phyloP scores from a whole-genome alignment of 23 red algal species.

The Gracilaria vermiculophylla region DNA sequence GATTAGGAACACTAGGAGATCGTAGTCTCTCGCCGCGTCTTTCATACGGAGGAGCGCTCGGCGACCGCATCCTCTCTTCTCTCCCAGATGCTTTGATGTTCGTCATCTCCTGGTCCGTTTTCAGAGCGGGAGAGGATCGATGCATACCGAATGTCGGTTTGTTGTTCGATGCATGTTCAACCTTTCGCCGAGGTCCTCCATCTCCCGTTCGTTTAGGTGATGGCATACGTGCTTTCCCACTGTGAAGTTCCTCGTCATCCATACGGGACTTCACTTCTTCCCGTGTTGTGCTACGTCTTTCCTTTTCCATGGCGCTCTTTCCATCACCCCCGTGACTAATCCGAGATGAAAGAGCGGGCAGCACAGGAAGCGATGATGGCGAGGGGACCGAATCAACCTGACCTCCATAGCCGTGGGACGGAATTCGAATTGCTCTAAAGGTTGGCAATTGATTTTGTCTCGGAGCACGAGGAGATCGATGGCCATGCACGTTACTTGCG shows the following conservation, averaged over 20 bases:
- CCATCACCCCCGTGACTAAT: background rate
- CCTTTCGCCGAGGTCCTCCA: background rate
- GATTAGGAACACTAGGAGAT: background rate
- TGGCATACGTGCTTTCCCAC: background rate
- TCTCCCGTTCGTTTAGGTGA: background rate
- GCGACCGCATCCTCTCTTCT: slow-evolving; percentile 15
- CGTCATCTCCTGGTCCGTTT: background rate
- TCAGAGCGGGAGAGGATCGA: slow-evolving; percentile 36
- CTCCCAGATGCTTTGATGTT: background rate
- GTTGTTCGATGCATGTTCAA: background rate
- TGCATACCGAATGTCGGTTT: slow-evolving; percentile 11
- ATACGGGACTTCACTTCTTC: background rate
- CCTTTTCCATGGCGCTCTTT: slow-evolving; percentile 11
- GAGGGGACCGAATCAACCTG: slow-evolving; percentile 54
- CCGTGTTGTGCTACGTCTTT: background rate
- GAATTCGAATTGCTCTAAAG: slow-evolving; percentile 33
- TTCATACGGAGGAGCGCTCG: background rate
- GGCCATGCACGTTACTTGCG: background rate
- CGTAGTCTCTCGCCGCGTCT: background rate
- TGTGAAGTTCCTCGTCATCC: background rate
- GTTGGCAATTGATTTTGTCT: background rate
- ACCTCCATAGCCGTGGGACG: background rate
- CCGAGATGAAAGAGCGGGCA: slow-evolving; percentile 34
- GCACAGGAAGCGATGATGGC: slow-evolving; percentile 36
- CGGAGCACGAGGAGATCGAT: slow-evolving; percentile 35